Evolutionary conservation across 495 filamentous ascomycete species (phyloP), one percentile per base, ranked within the genome.

Genomic region (Hypoxylon cercidicola): DNA sequence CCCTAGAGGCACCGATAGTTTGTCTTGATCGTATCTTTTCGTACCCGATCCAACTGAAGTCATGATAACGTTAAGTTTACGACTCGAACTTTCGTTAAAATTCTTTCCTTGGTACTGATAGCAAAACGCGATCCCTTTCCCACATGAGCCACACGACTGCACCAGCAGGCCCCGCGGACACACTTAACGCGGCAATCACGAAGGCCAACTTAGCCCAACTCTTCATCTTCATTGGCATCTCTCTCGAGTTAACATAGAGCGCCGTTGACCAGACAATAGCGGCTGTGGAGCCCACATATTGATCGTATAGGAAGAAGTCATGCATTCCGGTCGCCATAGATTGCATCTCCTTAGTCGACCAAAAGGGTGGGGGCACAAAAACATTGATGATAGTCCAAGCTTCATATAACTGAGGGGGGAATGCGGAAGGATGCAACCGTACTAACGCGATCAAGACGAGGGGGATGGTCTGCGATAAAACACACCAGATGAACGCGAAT

Each of bases 271-370:
- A 65, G 35, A 65, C 20, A 21, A 60, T 50, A 19, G 62, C 62
- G 11, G 53, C 62, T 0, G 62, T 65, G 2, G 62, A 65, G 10
- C 62, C 62, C 19, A 60, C 48, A 12, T 60, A 65, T n/a, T 65
- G 62, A 23, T 65, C 62, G 37, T 65, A 65, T 8, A 65, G 34
- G 45, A 65, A 65, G 50, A 65, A 65, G 20, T 60, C 50, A 18
- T 65, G 62, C 62, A 65, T 65, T n/a, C 55, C 62, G 10, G 30
- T 50, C 32, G 41, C 55, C 62, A 65, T 65, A 0, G 62, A 65
- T 8, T 43, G 34, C 49, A 65, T 60, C 30, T 49, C 44, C 50
- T 55, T 34, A 8, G 41, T 54, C 2, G 62, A 65, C 55, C 55
- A 65, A 34, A 65, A 65, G 2, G 62, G 55, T 1, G 54, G 55